These are phyloP conservation scores for Termitomyces sp. DNA, from an alignment of 768 basidiomycete genomes.

Conservation along the genomic window DNA sequence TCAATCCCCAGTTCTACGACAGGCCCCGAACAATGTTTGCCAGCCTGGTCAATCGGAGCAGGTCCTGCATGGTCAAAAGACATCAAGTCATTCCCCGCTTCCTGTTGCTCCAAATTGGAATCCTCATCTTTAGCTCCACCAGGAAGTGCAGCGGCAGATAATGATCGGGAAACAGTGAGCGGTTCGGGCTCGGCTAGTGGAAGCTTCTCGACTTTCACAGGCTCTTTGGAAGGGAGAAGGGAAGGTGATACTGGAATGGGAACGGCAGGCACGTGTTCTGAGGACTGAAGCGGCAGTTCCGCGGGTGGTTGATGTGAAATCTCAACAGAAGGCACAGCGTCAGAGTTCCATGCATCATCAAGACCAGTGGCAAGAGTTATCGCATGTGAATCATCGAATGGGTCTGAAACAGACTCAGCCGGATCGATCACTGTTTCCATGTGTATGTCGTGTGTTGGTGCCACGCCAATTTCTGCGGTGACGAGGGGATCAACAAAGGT, in stretches of 20 bases:
- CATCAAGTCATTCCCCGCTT: neutral
- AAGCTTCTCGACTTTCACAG: neutral
- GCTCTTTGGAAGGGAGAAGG: neutral
- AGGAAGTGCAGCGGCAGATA: neutral
- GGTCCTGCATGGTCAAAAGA: neutral
- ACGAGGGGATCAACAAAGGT: neutral
- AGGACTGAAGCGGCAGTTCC: neutral
- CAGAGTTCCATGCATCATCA: neutral
- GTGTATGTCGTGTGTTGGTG: neutral
- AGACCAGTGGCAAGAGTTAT: neutral
- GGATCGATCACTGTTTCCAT: neutral
- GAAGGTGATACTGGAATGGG: neutral
- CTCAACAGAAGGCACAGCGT: neutral
- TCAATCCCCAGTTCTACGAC: constrained; percentile 2
- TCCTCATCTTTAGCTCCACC: neutral
- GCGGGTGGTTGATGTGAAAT: neutral
- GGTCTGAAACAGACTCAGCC: constrained; percentile 3
- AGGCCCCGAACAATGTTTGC: neutral
- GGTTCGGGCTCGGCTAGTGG: neutral
- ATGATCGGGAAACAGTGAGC: neutral
- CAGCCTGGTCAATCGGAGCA: neutral
- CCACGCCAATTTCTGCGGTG: neutral
- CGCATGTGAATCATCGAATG: constrained; percentile 11
- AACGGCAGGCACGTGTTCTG: neutral
- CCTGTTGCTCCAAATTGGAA: neutral